Evolutionary conservation across 148 eudicot species (phyloP).

Genomic region (Spergularia marina): DNA sequence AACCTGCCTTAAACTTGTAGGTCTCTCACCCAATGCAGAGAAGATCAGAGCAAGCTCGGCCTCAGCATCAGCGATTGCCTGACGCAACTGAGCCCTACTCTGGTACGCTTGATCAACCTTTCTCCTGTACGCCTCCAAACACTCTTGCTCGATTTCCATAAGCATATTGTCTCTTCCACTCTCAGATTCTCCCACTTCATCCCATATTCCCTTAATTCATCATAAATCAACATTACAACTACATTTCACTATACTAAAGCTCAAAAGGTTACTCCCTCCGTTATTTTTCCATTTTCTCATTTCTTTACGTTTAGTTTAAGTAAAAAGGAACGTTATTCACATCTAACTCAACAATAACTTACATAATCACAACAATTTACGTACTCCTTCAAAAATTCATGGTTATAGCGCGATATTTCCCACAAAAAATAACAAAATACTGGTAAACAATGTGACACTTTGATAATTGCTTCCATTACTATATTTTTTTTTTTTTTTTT

Average conservation of each 20-base stretch:
- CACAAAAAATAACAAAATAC: background rate
- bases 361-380: no score
- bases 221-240: background rate
- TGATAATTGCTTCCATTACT: background rate
- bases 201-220: slow-evolving; percentile 74
- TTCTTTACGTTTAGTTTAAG: no score
- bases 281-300: no score
- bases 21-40: slow-evolving; percentile 63
- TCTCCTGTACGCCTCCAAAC: slow-evolving; percentile 67
- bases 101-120: slow-evolving; percentile 76
- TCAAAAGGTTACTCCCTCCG: background rate
- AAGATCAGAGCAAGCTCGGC: slow-evolving; percentile 63
- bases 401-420: no score
- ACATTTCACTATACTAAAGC: background rate
- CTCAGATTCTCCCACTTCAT: slow-evolving; percentile 78
- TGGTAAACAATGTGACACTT: background rate
- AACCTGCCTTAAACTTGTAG: slow-evolving; percentile 52
- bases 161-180: slow-evolving; percentile 65
- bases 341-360: no score
- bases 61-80: slow-evolving; percentile 72
- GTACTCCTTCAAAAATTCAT: no score
- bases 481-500: no score
- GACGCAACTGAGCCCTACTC: slow-evolving; percentile 53
- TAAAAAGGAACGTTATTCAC: no score
- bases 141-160: slow-evolving; percentile 67